These are phyloP conservation scores for Penicillium chermesinum DNA, from an alignment of 495 filamentous ascomycete genomes.

Conservation along the genomic window DNA sequence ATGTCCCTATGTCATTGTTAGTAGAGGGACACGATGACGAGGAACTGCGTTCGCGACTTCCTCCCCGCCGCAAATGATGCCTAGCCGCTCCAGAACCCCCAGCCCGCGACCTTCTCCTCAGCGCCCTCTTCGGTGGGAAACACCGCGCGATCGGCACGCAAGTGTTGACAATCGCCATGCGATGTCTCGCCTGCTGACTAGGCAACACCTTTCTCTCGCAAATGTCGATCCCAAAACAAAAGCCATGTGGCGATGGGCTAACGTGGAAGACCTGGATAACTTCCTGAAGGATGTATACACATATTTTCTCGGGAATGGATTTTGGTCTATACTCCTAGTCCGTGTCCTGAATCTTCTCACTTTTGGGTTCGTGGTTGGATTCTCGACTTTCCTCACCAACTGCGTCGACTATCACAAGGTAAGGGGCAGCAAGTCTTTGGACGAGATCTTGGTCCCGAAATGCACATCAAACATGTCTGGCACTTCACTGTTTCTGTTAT, in stretches of 20 bases:
- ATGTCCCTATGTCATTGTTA: slow-evolving; percentile 84
- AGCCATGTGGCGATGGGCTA: slow-evolving; percentile 94
- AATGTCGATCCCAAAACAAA: slow-evolving; percentile 66
- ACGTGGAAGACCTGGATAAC: slow-evolving; percentile 84
- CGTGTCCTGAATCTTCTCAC: slow-evolving; percentile 69
- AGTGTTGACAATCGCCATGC: slow-evolving; percentile 15
- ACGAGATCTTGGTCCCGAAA: slow-evolving; percentile 71
- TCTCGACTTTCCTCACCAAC: slow-evolving; percentile 78
- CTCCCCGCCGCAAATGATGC: slow-evolving; percentile 32
- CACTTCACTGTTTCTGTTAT: slow-evolving; percentile 70
- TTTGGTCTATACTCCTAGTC: slow-evolving; percentile 81
- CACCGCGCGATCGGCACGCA: slow-evolving; percentile 56
- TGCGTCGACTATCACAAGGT: slow-evolving; percentile 81
- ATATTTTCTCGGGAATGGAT: slow-evolving; percentile 80
- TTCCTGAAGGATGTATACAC: slow-evolving; percentile 88
- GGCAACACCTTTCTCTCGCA: slow-evolving; percentile 39
- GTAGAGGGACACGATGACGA: slow-evolving; percentile 57
- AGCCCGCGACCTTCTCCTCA: slow-evolving; percentile 46
- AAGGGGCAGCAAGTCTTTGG: slow-evolving; percentile 65
- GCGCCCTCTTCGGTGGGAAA: slow-evolving; percentile 59
- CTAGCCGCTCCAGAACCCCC: slow-evolving; percentile 19
- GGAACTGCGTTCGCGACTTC: slow-evolving; percentile 30
- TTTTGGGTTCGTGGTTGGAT: slow-evolving; percentile 73
- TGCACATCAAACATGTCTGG: slow-evolving; percentile 87
- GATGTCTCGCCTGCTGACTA: slow-evolving; percentile 29